Percentiles rank a stretch among this genome's conserved stretches.
Evolutionary conservation across 139 green algal genomes (phyloP).

Genomic region (Tetratostichococcus sp.): DNA sequence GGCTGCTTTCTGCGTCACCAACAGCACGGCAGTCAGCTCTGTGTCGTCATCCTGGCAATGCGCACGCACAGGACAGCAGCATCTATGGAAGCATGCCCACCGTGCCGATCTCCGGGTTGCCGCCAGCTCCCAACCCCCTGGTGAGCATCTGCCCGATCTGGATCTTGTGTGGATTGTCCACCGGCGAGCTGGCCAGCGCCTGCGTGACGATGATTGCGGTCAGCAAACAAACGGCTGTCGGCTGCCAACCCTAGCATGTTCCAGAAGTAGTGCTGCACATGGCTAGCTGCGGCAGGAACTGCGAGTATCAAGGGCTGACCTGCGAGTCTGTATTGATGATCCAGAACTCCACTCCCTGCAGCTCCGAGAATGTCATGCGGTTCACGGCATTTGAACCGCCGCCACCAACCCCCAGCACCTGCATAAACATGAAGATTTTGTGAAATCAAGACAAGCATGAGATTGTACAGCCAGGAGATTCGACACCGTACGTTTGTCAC

Average conservation of each 20-base stretch:
- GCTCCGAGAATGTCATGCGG: conserved; percentile 79
- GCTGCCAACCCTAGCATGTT: no score
- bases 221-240: no score
- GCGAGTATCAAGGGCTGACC: conserved; percentile 29
- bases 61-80: no score
- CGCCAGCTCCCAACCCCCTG: conserved; percentile 79
- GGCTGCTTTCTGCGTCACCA: conserved; percentile 68
- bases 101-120: conserved; percentile 81
- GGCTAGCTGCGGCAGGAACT: no score
- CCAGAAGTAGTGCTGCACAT: no score
- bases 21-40: no score
- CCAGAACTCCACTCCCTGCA: conserved; percentile 88
- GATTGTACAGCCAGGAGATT: no score
- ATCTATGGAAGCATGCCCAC: conserved; percentile 28
- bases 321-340: conserved; percentile 93
- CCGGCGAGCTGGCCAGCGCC: conserved; percentile 67
- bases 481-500: no score
- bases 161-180: conserved; percentile 55
- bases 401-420: conserved; percentile 92
- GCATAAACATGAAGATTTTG: neutral
- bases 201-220: no score
- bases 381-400: conserved; percentile 94
- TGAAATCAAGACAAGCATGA: neutral
- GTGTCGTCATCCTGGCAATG: no score
- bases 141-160: conserved; percentile 90